phyloP scores from a whole-genome alignment of 116 monocot genomes.

The Papilionanthe hybrid region DNA sequence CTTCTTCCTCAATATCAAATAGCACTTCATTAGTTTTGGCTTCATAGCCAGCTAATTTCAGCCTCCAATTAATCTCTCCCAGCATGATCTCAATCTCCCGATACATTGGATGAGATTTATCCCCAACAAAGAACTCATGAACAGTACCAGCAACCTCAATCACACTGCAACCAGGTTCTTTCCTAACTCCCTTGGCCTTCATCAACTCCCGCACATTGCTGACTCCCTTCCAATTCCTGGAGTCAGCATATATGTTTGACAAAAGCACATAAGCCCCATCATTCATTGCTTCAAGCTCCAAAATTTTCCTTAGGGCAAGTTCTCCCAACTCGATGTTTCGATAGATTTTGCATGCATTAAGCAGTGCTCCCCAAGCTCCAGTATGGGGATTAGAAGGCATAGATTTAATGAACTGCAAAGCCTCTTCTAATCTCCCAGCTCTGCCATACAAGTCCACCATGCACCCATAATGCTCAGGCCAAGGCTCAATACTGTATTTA shows the following conservation, averaged over 20 bases:
- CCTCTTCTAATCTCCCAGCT: constrained; percentile 56
- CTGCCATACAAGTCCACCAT: constrained; percentile 76
- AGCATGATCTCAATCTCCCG: constrained; percentile 53
- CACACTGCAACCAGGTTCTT: constrained; percentile 72
- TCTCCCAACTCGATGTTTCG: constrained; percentile 48
- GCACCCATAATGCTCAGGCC: constrained; percentile 68
- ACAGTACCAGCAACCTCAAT: constrained; percentile 59
- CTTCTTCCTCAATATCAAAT: constrained; percentile 84
- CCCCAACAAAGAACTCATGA: constrained; percentile 74
- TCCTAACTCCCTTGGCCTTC: constrained; percentile 63
- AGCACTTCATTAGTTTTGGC: constrained; percentile 57
- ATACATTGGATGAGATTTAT: constrained; percentile 50
- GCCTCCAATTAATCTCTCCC: constrained; percentile 43
- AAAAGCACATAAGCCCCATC: constrained; percentile 68
- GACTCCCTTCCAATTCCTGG: constrained; percentile 57
- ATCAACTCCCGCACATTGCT: constrained; percentile 46
- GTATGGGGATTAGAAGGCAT: constrained; percentile 67
- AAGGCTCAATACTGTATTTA: constrained; percentile 40
- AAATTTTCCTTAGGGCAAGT: constrained; percentile 33
- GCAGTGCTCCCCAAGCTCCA: constrained; percentile 67
- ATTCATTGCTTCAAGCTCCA: constrained; percentile 47
- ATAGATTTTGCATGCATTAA: constrained; percentile 58
- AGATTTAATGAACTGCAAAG: constrained; percentile 32
- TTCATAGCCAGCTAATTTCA: constrained; percentile 49
- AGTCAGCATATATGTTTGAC: constrained; percentile 79